A percentile compares a stretch with the other conserved stretches of the same genome.
Conservation (phyloP, 75 land plant genomes). For the Chamaecyparis obtusa region DNA sequence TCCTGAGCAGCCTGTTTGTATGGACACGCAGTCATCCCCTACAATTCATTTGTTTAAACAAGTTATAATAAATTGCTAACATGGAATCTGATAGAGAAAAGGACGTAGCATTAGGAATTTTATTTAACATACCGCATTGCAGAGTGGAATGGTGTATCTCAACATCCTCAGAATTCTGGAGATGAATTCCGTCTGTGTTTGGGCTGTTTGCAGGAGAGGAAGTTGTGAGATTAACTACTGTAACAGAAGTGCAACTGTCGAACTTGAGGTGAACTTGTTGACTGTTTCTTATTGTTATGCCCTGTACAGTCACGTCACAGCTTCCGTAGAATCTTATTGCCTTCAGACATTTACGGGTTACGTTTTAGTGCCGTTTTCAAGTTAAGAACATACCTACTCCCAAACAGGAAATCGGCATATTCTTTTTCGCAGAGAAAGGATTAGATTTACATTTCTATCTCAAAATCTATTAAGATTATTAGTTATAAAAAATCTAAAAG, state of each 20-base stretch:
- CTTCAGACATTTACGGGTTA: conserved; percentile 20
- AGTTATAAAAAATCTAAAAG: background rate
- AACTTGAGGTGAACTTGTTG: conserved; percentile 81
- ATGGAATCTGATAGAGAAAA: background rate
- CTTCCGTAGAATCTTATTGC: conserved; percentile 70
- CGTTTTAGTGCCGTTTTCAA: no score
- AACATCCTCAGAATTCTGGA: conserved; percentile 60
- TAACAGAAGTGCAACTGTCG: conserved; percentile 46
- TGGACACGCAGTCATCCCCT: conserved; percentile 38
- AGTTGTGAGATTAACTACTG: conserved; percentile 50
- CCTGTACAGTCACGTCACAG: conserved; percentile 54
- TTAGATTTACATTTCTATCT: no score
- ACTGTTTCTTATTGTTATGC: conserved; percentile 61
- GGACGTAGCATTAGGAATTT: background rate
- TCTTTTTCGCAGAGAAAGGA: no score
- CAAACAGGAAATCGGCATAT: no score
- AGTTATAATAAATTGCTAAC: background rate
- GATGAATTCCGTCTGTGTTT: conserved; percentile 92
- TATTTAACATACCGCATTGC: conserved; percentile 40
- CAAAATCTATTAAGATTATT: background rate
- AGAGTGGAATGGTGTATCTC: conserved; percentile 52
- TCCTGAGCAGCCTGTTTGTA: conserved; percentile 34
- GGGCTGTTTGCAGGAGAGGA: conserved; percentile 69
- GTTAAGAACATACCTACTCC: no score
- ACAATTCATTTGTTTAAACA: background rate